These are phyloP conservation scores for Acacia concinna DNA, from an alignment of 331 rosid genomes.

Conservation along the genomic window DNA sequence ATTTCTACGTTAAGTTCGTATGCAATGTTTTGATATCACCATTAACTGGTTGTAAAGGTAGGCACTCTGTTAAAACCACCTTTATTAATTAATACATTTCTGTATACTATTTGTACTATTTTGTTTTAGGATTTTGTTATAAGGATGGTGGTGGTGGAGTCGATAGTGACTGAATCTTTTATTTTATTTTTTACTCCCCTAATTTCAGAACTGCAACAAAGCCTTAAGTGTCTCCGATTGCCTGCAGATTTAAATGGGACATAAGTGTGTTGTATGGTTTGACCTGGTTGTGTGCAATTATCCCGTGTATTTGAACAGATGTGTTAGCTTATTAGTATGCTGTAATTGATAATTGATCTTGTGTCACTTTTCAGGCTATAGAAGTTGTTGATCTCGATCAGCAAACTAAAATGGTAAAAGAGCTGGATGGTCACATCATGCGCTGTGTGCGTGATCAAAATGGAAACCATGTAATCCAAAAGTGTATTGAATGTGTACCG, in stretches of 20 bases:
- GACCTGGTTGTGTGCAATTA: neutral
- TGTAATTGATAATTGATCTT: constrained; percentile 19
- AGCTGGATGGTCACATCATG: constrained; percentile 86
- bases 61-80: constrained; percentile 5
- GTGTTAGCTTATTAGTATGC: constrained; percentile 15
- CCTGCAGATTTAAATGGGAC: neutral
- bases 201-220: neutral
- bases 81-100: neutral
- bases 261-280: neutral
- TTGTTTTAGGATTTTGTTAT: neutral
- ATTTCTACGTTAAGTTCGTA: neutral
- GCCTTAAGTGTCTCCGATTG: neutral
- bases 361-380: constrained; percentile 60
- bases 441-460: constrained; percentile 98
- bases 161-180: neutral
- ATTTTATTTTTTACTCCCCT: neutral
- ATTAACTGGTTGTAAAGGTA: neutral
- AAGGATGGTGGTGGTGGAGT: neutral
- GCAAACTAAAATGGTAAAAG: constrained; percentile 84
- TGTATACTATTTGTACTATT: neutral
- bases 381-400: constrained; percentile 93
- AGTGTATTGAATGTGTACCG: constrained; percentile 97
- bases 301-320: constrained; percentile 4
- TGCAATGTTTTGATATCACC: neutral
- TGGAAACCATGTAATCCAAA: constrained; percentile 95